Conservation (phyloP, 768 basidiomycete species). For the Fistulinella prunicolor region DNA sequence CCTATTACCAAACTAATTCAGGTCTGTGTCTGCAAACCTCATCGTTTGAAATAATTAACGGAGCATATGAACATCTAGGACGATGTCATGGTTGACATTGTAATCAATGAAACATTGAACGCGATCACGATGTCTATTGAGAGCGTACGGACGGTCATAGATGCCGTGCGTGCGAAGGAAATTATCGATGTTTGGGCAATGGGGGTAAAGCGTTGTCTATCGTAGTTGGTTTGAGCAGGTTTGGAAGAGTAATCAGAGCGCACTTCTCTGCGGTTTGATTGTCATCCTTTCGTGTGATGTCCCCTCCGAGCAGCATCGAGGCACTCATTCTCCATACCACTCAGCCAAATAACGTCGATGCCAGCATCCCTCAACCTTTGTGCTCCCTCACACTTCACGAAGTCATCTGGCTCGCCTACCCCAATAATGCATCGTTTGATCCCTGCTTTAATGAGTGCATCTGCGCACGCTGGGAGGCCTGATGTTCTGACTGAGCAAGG, state of each 20-base stretch:
- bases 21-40: slow-evolving; percentile 14
- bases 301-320: slow-evolving; percentile 72
- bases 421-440: slow-evolving; percentile 84
- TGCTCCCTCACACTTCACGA: slow-evolving; percentile 90
- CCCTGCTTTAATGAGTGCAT: slow-evolving; percentile 70
- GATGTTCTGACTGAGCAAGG: slow-evolving; percentile 91
- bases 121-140: slow-evolving; percentile 23
- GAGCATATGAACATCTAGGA: slow-evolving; percentile 21
- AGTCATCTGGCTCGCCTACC: slow-evolving; percentile 88
- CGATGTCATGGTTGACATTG: slow-evolving; percentile 35
- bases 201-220: slow-evolving; percentile 14
- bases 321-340: slow-evolving; percentile 76
- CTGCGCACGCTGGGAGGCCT: slow-evolving; percentile 81
- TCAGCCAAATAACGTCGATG: slow-evolving; percentile 71
- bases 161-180: slow-evolving; percentile 11
- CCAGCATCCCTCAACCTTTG: slow-evolving; percentile 65
- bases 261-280: slow-evolving; percentile 2
- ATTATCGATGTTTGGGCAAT: slow-evolving; percentile 20
- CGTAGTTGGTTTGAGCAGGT: neutral
- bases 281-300: slow-evolving; percentile 23
- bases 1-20: slow-evolving; percentile 24
- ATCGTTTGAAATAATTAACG: neutral
- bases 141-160: slow-evolving; percentile 16
- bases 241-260: neutral
- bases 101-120: slow-evolving; percentile 17